phyloP scores from a whole-genome alignment of 164 flowering plant genomes.

The Cinnamomum chago region DNA sequence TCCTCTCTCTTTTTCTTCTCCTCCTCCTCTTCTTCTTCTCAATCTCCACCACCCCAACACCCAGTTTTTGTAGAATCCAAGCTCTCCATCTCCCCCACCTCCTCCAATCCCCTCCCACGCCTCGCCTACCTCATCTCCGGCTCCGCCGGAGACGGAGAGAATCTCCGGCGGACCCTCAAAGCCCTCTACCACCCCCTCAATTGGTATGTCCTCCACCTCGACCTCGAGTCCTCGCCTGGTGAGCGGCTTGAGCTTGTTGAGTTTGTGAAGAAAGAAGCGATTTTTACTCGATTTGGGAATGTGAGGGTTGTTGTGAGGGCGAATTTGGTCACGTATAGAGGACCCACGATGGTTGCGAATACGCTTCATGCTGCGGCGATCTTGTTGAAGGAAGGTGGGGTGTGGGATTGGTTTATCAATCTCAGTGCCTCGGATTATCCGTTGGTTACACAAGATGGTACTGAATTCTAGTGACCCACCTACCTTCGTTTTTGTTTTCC shows the following conservation, averaged over 20 bases:
- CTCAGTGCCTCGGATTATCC: constrained; percentile 91
- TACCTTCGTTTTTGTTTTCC: not conserved
- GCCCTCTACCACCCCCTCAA: constrained; percentile 79
- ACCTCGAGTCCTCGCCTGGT: constrained; percentile 51
- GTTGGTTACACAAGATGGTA: constrained; percentile 87
- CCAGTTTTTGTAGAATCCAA: constrained; percentile 65
- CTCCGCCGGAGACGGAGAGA: constrained; percentile 57
- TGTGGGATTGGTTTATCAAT: constrained; percentile 91
- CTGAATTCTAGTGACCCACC: not conserved
- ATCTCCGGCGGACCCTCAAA: constrained; percentile 51
- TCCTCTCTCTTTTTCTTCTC: constrained; percentile 26
- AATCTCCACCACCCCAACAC: constrained; percentile 8
- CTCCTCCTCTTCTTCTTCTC: not conserved
- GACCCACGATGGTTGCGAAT: constrained; percentile 80
- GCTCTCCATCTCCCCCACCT: constrained; percentile 21
- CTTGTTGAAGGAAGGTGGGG: constrained; percentile 59
- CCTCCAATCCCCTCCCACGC: constrained; percentile 38
- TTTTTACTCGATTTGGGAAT: constrained; percentile 54
- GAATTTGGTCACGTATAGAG: constrained; percentile 80
- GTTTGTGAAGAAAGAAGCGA: constrained; percentile 38
- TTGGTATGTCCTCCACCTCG: constrained; percentile 72
- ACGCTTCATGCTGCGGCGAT: constrained; percentile 80
- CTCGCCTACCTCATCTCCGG: constrained; percentile 78
- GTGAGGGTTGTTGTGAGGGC: constrained; percentile 49
- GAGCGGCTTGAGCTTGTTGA: constrained; percentile 55